Conservation (phyloP, 257 asterid genomes). For the Parsonsia alboflavescens region DNA sequence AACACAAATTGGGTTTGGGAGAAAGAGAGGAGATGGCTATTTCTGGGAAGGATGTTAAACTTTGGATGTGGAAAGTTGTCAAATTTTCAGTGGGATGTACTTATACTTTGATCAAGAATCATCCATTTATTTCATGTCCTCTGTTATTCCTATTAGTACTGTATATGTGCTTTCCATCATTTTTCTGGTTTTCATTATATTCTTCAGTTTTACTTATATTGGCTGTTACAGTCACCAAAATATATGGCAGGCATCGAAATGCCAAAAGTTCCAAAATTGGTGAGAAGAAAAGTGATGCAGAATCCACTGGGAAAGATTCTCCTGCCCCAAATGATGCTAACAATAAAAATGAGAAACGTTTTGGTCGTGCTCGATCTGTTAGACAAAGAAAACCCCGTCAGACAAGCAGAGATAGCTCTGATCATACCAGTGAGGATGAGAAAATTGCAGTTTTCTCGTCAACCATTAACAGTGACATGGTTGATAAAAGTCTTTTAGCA, state of each 20-base stretch:
- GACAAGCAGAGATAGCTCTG: conserved; percentile 21
- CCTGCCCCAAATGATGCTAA: conserved; percentile 13
- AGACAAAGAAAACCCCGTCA: conserved; percentile 52
- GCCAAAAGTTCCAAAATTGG: conserved; percentile 7
- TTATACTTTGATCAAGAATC: conserved; percentile 18
- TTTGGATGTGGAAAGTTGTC: conserved; percentile 30
- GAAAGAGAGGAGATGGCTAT: conserved; percentile 37
- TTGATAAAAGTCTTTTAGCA: conserved; percentile 38
- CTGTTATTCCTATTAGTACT: conserved; percentile 33
- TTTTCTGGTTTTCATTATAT: conserved; percentile 54
- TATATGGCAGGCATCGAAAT: conserved; percentile 17
- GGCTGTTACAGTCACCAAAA: conserved; percentile 21
- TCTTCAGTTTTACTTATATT: conserved; percentile 32
- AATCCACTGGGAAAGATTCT: conserved; percentile 1
- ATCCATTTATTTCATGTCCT: conserved; percentile 44
- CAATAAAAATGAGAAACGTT: conserved; percentile 22
- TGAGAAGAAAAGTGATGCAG: conserved; percentile 18
- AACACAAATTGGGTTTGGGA: not conserved
- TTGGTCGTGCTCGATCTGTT: conserved; percentile 55
- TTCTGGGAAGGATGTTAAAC: conserved; percentile 38
- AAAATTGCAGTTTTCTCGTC: conserved; percentile 31
- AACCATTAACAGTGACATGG: conserved; percentile 13
- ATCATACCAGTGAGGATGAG: conserved; percentile 33
- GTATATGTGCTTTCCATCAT: conserved; percentile 38
- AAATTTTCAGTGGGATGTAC: conserved; percentile 30